These are phyloP conservation scores for Metarhizium sp. DNA, from an alignment of 2,329 filamentous ascomycete genomes.

Conservation along the genomic window DNA sequence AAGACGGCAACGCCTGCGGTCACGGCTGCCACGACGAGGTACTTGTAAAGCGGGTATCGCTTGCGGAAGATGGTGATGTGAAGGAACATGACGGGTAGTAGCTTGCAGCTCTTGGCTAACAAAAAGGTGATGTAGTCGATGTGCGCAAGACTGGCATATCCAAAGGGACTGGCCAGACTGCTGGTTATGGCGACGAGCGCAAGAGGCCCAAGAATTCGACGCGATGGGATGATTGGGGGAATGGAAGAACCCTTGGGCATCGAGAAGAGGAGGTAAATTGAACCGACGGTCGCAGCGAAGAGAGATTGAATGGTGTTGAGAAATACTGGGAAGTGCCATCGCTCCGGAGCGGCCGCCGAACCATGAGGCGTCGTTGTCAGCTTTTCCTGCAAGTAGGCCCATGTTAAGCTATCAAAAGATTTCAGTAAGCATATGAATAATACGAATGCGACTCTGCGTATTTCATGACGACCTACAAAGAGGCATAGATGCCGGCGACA, in stretches of 20 bases:
- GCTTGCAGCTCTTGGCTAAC: constrained; percentile 94
- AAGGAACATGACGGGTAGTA: constrained; percentile 96
- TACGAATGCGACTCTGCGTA: background rate
- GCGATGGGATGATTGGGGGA: constrained; percentile 67
- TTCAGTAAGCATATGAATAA: background rate
- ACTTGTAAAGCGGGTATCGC: constrained; percentile 91
- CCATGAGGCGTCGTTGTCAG: constrained; percentile 90
- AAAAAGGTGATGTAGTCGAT: constrained; percentile 98
- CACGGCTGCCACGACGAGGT: constrained; percentile 82
- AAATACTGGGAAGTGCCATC: constrained; percentile 90
- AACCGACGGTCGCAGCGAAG: constrained; percentile 76
- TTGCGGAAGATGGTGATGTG: constrained; percentile 87
- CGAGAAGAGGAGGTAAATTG: constrained; percentile 65
- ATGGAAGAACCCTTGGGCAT: constrained; percentile 35
- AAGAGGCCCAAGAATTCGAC: constrained; percentile 66
- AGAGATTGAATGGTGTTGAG: constrained; percentile 92
- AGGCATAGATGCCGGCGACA: constrained; percentile 92
- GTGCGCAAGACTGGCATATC: constrained; percentile 83
- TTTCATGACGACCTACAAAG: constrained; percentile 58
- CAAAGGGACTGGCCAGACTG: constrained; percentile 88
- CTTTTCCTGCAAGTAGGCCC: constrained; percentile 94
- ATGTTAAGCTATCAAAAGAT: constrained; percentile 60
- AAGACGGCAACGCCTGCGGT: constrained; percentile 91
- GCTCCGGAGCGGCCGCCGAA: constrained; percentile 51
- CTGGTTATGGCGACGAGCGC: constrained; percentile 78